Conservation (phyloP, 305 asterid species). For the Fraxinus platypoda region DNA sequence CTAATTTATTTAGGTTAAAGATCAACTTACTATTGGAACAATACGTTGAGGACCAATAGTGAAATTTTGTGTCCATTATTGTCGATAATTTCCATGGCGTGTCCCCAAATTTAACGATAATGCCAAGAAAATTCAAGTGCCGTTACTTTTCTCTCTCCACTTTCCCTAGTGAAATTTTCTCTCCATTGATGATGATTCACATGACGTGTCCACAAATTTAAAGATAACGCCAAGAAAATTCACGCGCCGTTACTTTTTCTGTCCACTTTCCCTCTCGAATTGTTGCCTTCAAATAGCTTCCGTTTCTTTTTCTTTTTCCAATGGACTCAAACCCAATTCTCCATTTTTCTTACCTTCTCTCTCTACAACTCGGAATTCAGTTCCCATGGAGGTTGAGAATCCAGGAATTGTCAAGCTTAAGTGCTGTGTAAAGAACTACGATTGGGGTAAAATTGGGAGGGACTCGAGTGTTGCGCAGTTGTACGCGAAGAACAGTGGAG, state of each 20-base stretch:
- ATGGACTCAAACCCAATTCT: slow-evolving; percentile 25
- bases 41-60: neutral
- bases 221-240: neutral
- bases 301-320: slow-evolving; percentile 24
- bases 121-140: neutral
- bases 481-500: slow-evolving; percentile 48
- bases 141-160: neutral
- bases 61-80: neutral
- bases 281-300: slow-evolving; percentile 25
- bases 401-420: slow-evolving; percentile 43
- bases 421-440: slow-evolving; percentile 72
- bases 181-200: neutral
- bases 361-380: neutral
- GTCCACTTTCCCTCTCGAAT: neutral
- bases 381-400: slow-evolving; percentile 24
- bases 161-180: neutral
- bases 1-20: neutral
- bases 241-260: neutral
- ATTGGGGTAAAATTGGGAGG: slow-evolving; percentile 72
- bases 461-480: slow-evolving; percentile 75
- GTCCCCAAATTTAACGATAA: neutral
- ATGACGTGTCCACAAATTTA: neutral
- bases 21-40: neutral
- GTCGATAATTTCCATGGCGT: neutral
- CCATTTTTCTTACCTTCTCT: neutral